These are phyloP conservation scores for Cryptococcus amylolentus DNA, from an alignment of 1,284 basidiomycete species.

Conservation along the genomic window DNA sequence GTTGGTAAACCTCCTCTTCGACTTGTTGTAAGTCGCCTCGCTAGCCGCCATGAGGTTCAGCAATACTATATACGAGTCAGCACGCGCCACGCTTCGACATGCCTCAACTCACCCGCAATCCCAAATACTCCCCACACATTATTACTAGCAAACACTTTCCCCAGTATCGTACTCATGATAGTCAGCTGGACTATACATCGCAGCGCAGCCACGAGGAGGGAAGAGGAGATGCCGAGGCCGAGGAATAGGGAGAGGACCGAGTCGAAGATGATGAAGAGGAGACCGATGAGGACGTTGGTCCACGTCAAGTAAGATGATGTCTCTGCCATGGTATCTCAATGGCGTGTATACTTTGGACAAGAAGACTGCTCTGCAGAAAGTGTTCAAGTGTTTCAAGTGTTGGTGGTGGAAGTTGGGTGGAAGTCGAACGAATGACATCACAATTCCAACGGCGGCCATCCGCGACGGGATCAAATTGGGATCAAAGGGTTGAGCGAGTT, in stretches of 20 bases:
- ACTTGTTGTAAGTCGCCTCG: constrained; percentile 63
- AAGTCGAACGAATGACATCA: no score
- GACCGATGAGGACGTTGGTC: constrained; percentile 67
- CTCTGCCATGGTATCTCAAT: constrained; percentile 2
- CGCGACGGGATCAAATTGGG: no score
- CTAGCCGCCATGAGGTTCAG: constrained; percentile 66
- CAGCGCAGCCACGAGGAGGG: constrained; percentile 64
- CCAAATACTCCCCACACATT: constrained; percentile 69
- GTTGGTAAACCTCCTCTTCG: constrained; percentile 64
- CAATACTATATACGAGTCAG: constrained; percentile 51
- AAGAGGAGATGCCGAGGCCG: constrained; percentile 64
- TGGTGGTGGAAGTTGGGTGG: no score
- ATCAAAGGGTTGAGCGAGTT: no score
- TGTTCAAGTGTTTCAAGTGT: no score
- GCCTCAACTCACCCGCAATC: constrained; percentile 60
- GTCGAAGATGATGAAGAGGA: constrained; percentile 62
- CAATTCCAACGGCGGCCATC: no score
- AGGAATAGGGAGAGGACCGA: constrained; percentile 60
- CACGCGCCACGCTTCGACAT: not conserved
- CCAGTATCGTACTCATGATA: constrained; percentile 65
- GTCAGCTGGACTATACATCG: constrained; percentile 73
- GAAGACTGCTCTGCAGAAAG: no score
- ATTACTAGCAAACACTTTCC: constrained; percentile 68
- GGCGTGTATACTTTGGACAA: no score
- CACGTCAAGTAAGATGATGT: constrained; percentile 54